phyloP scores from a whole-genome alignment of 2,329 filamentous ascomycete genomes.

The Pezizomycotina sp. region DNA sequence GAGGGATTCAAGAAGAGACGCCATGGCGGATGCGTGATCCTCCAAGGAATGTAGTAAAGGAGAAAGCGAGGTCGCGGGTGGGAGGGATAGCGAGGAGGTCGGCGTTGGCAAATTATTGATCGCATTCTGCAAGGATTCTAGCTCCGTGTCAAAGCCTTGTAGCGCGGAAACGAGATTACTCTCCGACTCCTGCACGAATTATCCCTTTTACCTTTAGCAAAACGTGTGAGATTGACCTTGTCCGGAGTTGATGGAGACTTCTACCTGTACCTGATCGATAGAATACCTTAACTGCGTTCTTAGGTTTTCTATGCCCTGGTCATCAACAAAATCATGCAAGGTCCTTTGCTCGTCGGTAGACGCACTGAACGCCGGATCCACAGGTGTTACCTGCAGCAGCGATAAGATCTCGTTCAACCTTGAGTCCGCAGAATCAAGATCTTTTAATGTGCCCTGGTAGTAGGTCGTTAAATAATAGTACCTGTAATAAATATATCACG shows the following conservation, averaged over 20 bases:
- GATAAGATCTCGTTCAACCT: constrained; percentile 40
- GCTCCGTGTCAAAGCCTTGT: no score
- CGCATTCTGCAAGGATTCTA: no score
- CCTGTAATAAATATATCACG: no score
- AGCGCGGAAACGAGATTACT: no score
- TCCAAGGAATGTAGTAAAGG: constrained; percentile 35
- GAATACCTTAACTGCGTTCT: constrained; percentile 40
- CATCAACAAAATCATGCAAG: constrained; percentile 51
- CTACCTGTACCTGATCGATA: constrained; percentile 35
- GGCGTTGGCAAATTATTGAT: no score
- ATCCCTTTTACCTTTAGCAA: no score
- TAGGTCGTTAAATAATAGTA: no score
- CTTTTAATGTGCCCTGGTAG: constrained; percentile 9
- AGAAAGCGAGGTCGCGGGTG: constrained; percentile 31
- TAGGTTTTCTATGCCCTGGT: constrained; percentile 42
- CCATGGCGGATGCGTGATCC: constrained; percentile 36
- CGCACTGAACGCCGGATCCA: constrained; percentile 41
- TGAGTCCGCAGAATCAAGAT: constrained; percentile 14
- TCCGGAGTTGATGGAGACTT: no score
- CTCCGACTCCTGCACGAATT: no score
- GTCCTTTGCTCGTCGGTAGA: constrained; percentile 36
- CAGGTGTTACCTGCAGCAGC: constrained; percentile 40
- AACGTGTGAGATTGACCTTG: no score
- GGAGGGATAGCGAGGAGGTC: no score
- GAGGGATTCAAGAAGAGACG: constrained; percentile 35